Percentiles rank a stretch among this genome's conserved stretches.
Conservation (phyloP, 129 eudicot species). For the Escallonia rubra region DNA sequence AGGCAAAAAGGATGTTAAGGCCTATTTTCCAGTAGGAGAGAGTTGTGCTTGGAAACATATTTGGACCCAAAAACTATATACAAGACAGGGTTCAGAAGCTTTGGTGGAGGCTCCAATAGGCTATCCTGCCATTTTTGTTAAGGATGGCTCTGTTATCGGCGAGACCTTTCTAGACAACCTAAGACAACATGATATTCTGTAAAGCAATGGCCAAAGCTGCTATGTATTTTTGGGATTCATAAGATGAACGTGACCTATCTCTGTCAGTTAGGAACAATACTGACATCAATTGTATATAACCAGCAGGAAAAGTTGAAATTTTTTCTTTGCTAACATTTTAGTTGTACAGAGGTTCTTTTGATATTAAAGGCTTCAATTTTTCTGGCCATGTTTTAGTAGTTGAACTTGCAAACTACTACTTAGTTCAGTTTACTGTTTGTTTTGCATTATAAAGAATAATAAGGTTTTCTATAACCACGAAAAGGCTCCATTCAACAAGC, state of each 20-base stretch:
- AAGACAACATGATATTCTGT: slow-evolving; percentile 47
- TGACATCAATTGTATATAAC: not conserved
- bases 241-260: not conserved
- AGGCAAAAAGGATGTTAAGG: slow-evolving; percentile 65
- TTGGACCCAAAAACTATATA: slow-evolving; percentile 75
- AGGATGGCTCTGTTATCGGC: slow-evolving; percentile 67
- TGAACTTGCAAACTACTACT: too few relatives aligned
- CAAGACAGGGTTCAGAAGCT: slow-evolving; percentile 59
- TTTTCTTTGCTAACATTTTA: not conserved
- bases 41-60: slow-evolving; percentile 72
- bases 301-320: not conserved
- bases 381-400: too few relatives aligned
- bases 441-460: too few relatives aligned
- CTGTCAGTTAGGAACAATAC: not conserved
- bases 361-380: too few relatives aligned
- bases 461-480: too few relatives aligned
- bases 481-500: too few relatives aligned
- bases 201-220: not conserved
- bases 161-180: slow-evolving; percentile 61
- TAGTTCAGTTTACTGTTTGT: too few relatives aligned
- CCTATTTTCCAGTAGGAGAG: slow-evolving; percentile 87
- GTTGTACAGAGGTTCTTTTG: not conserved
- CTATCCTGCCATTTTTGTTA: slow-evolving; percentile 86
- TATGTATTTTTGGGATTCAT: not conserved
- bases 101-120: slow-evolving; percentile 75